A percentile compares a stretch with the other conserved stretches of the same genome.
These are phyloP conservation scores for Boletales sp. DNA, from an alignment of 768 basidiomycete genomes.

Conservation along the genomic window DNA sequence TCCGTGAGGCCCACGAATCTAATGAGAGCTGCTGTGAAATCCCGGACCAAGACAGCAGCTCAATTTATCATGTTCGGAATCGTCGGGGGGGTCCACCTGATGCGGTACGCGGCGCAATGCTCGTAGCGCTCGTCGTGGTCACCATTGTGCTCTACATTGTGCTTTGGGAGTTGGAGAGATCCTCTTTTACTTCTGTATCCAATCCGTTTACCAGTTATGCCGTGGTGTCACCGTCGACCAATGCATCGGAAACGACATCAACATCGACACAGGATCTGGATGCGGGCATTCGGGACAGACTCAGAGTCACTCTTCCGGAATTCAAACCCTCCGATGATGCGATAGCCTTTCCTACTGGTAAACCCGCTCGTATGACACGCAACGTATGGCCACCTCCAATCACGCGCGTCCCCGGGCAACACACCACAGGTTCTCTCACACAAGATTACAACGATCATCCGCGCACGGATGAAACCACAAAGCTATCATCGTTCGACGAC, in stretches of 20 bases:
- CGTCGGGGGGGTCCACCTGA: slow-evolving; percentile 2
- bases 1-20: not conserved
- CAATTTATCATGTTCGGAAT: slow-evolving; percentile 1
- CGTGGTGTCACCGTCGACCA: too few species aligned
- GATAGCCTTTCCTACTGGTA: not conserved
- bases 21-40: not conserved
- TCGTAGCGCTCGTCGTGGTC: slow-evolving; percentile 16
- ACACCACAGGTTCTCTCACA: not conserved
- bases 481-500: slow-evolving; percentile 12
- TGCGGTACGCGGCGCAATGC: slow-evolving; percentile 10
- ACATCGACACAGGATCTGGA: not conserved
- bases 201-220: not conserved
- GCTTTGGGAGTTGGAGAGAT: slow-evolving; percentile 15
- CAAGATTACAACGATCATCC: not conserved
- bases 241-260: not conserved
- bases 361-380: not conserved
- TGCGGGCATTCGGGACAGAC: not conserved
- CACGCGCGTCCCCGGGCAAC: slow-evolving; percentile 32
- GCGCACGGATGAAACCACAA: not conserved
- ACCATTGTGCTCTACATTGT: slow-evolving; percentile 22
- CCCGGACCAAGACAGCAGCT: not conserved
- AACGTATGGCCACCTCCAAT: slow-evolving; percentile 32
- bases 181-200: slow-evolving; percentile 3
- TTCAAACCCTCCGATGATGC: not conserved
- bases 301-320: too few species aligned